Evolutionary conservation across 306 rosid species (phyloP), one percentile per base, ranked within the genome.

Genomic region (Begonia peltatifolia): DNA sequence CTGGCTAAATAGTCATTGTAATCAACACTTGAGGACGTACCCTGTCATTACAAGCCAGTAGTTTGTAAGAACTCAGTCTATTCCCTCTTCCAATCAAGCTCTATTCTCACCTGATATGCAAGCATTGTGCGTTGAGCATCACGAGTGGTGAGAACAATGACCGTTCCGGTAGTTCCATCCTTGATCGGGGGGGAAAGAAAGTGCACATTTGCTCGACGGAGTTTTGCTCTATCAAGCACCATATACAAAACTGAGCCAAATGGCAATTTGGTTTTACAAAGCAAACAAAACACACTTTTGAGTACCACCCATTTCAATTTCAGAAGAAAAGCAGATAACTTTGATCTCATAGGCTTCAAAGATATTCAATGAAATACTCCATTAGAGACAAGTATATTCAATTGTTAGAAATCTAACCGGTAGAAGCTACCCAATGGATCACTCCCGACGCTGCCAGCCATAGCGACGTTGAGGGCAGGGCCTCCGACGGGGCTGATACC

Each of bases 91-190:
- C 38, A 30, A 30, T 30, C 38, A 30, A 30, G 38, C 8, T 30
- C 38, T 30, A 30, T 30, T 6, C 38, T 30, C 13, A 41, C 99
- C 97, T 90, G 95, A 76, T 85, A 90, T 22, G 99, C 78, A 58
- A 90, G 84, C 99, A 85, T 86, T 48, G 99, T 85, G 52, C 95
- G 95, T 17, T 90, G 97, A 43, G 97, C 97, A 73, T 90, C 95
- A 25, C 94, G 83, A 48, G 95, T 85, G 10, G 97, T 85, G 63
- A 90, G 97, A 69, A 90, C 97, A 62, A 90, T 86, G 42, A 90
- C 95, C 2, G 95, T 90, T 63, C 95, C 95, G 6, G 97, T 90
- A 41, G 97, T 86, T 55, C 87, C 97, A 57, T 83, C 95, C 66
- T 68, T 67, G 66, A 85, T 79, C 25, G 94, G 95, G 0, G 53